Percentiles rank a stretch among this genome's conserved stretches.
These are phyloP conservation scores for Gossypium mustelinum DNA, from an alignment of 345 rosid genomes.

Conservation along the genomic window DNA sequence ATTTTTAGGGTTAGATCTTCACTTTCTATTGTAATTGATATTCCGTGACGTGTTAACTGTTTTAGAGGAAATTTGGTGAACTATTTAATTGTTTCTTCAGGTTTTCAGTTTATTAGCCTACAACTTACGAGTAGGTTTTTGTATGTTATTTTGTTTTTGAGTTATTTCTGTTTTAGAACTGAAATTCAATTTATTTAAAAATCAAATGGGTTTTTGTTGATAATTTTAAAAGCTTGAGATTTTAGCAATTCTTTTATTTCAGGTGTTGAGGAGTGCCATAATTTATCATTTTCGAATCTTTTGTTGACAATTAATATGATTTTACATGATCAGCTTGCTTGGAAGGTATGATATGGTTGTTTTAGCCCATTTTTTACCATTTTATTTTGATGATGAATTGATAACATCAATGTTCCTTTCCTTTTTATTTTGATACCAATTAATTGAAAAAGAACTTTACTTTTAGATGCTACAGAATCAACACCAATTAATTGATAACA, in stretches of 20 bases:
- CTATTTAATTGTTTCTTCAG: neutral
- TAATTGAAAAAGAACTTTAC: neutral
- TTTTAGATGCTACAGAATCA: no score
- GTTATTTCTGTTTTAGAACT: constrained; percentile 11
- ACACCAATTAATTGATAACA: neutral
- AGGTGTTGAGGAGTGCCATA: neutral
- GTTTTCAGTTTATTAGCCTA: neutral
- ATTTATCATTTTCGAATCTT: neutral
- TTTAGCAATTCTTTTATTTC: neutral
- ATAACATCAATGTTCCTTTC: neutral
- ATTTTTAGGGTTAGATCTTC: constrained; percentile 37
- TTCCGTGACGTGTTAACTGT: neutral
- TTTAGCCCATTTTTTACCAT: neutral
- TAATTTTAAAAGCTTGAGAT: neutral
- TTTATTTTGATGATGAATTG: neutral
- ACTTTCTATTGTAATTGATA: neutral
- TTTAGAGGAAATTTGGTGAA: neutral
- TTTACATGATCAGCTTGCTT: constrained; percentile 9
- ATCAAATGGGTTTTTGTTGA: constrained; percentile 11
- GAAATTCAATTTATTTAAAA: constrained; percentile 15
- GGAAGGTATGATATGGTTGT: neutral
- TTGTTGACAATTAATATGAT: neutral
- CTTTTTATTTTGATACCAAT: neutral
- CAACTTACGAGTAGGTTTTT: constrained; percentile 2
- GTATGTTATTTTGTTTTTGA: neutral